Evolutionary conservation across 2,329 filamentous ascomycete species (phyloP), one percentile per base, ranked within the genome.

Genomic region (Elsinoe ampelina): DNA sequence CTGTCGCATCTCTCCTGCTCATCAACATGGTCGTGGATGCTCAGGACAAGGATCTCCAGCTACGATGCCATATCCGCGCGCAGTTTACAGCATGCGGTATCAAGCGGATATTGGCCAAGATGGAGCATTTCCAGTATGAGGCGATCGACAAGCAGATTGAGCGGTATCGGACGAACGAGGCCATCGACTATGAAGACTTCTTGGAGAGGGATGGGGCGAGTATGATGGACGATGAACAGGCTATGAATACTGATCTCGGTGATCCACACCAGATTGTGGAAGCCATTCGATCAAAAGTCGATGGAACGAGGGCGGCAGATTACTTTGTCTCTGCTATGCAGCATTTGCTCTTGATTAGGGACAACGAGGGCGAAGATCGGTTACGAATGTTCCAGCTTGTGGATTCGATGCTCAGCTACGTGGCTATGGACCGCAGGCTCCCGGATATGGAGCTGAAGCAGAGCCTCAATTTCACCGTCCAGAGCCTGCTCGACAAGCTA

Each of bases 391-490:
- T 97, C 73, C 93, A 97, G 75, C 82, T 98, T 26, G 91, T 97
- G 26, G 93, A 98, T 72, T 86, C 89, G n/a, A 97, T 97, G 90
- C 83, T 98, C 62, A 95, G 90, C 72, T 97, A 97, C 71, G 92
- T 98, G 61, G 92, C 92, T 65, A 98, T 98, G 92, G 93, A 98
- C 71, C 83, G 93, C 67, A 82, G 93, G 61, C 73, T 97, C 62
- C 93, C 93, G 38, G 92, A 98, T 71, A 92, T 97, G 84, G 93
- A 98, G 70, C 81, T 98, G 59, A 96, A 96, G 75, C 92, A 97
- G 71, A 95, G 90, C 67, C 81, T 98, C 62, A 96, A 95, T 70
- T 97, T 97, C 66, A 96, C 92, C 0, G 93, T 98, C 8, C 93
- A 97, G 73, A 95, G 83, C 70, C 78, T 98, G 63, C 78, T 98